Percentiles rank a stretch among this genome's conserved stretches.
Evolutionary conservation across 179 eudicot species (phyloP).

Genomic region (Heliamphora pulchella): DNA sequence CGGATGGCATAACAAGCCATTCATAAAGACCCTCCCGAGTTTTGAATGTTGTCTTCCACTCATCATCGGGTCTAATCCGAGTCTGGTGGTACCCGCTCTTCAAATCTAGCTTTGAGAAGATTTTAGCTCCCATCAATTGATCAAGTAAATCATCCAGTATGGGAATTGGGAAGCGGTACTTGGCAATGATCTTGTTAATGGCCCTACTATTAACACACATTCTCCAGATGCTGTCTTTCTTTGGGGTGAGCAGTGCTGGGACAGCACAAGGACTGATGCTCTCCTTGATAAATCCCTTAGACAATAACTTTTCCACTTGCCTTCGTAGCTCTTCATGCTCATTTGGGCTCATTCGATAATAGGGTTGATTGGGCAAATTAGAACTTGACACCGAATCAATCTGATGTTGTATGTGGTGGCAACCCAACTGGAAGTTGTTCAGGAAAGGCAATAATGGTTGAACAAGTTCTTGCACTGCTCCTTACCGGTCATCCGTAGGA

Average conservation of each 20-base stretch:
- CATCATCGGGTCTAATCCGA: no score
- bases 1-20: no score
- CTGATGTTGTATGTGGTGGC: background rate
- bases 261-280: background rate
- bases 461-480: background rate
- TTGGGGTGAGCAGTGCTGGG: background rate
- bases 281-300: background rate
- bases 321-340: background rate
- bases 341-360: background rate
- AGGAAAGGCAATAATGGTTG: background rate
- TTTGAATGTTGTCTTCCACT: no score
- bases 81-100: no score
- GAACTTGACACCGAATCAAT: background rate
- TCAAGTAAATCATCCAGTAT: no score
- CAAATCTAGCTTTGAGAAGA: no score
- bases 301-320: background rate
- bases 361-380: background rate
- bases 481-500: no score
- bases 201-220: no score
- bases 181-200: no score
- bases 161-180: no score
- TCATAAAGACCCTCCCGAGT: no score
- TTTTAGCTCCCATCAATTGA: no score
- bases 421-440: background rate
- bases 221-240: background rate